Evolutionary conservation across 2,329 filamentous ascomycete genomes (phyloP), one percentile per base, ranked within the genome.

Genomic region (Knufia fluminis): DNA sequence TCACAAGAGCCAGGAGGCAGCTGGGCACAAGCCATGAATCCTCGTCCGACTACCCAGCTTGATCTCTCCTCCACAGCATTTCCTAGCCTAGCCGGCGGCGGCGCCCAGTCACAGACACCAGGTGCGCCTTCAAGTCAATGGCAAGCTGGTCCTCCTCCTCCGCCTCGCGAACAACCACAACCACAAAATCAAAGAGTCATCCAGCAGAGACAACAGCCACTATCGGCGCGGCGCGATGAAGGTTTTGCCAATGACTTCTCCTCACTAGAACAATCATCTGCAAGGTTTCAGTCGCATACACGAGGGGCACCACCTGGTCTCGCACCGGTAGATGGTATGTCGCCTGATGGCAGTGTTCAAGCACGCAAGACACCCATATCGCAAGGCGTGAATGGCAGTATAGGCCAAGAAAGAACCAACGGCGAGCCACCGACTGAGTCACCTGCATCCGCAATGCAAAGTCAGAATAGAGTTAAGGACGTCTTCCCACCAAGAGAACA

Each of bases 361-460:
- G 19, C 45, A 19, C 19, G 45, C 41, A 65, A 70, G 48, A 71
- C 70, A 46, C 68, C 70, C 4, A 66, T 68, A 35, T 64, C 62
- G 28, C 70, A 69, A 59, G 62, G 60, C 33, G 60, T 67, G 22
- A 72, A 71, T 60, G 68, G 69, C 12, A 56, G 68, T 35, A 56
- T 65, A 45, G 65, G 64, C 28, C 68, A 68, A 53, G 70, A 71
- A 42, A 51, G 57, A 45, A 3, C 50, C 14, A 48, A 49, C 20
- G 50, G 41, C 35, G 70, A 70, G 19, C 61, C 66, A 68, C 55
- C 63, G 65, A 59, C 43, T 24, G 35, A 26, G n/a, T 51, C 52
- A n/a, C 22, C 50, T 17, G 33, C 40, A n/a, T 42, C 45, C 9
- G 35, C 35, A 16, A 20, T 36, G 14, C 35, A 31, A 9, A 43